These are phyloP conservation scores for Tulasnella sp. DNA, from an alignment of 768 basidiomycete species.

Conservation along the genomic window DNA sequence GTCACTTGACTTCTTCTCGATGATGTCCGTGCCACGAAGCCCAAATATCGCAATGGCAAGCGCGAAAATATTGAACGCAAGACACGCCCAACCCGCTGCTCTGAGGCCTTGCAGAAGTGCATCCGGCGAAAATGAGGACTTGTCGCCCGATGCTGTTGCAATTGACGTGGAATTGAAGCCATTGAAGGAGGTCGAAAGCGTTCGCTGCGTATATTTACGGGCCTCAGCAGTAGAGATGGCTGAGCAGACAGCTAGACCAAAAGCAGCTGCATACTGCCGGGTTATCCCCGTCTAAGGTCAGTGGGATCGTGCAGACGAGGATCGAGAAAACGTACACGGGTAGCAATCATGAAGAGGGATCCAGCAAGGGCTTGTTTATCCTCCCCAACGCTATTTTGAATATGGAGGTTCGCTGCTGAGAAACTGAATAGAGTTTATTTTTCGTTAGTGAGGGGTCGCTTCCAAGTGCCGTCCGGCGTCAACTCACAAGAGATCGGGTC, in stretches of 20 bases:
- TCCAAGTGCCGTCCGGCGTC: neutral
- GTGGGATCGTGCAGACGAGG: no score
- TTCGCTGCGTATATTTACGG: neutral
- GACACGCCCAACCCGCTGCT: constrained; percentile 14
- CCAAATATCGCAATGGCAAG: neutral
- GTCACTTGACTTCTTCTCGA: neutral
- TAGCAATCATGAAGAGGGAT: constrained; percentile 7
- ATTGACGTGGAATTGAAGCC: neutral
- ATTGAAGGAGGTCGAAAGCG: no score
- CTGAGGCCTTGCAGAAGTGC: constrained; percentile 13
- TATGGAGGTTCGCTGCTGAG: constrained; percentile 13
- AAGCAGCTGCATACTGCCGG: neutral
- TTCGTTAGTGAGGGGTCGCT: neutral
- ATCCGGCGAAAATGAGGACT: neutral
- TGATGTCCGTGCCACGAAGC: neutral
- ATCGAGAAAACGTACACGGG: constrained; percentile 3
- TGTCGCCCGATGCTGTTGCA: neutral
- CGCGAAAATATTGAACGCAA: constrained; percentile 2
- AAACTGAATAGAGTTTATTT: neutral
- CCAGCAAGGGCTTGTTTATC: constrained; percentile 18
- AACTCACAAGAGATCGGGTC: constrained; percentile 16
- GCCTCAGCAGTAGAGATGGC: constrained; percentile 4
- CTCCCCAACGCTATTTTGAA: constrained; percentile 15
- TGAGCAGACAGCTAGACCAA: constrained; percentile 16
- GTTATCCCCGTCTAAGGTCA: no score